phyloP scores from a whole-genome alignment of 129 eudicot genomes.

The Calendula officinalis region DNA sequence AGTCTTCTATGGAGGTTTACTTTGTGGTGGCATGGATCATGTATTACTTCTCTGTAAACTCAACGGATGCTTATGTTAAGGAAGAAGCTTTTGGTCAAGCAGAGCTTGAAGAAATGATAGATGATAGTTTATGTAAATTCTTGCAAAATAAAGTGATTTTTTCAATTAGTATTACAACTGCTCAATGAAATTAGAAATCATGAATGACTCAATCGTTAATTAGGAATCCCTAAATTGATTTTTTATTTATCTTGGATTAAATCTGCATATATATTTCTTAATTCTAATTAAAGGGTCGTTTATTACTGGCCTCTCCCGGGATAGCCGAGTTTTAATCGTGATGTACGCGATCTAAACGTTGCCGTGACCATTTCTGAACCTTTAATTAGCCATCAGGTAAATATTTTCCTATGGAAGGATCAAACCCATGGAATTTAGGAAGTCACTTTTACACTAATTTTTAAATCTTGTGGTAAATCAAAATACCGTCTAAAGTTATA shows the following conservation, averaged over 20 bases:
- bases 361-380: no score
- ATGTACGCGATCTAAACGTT: no score
- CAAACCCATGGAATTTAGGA: no score
- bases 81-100: constrained; percentile 60
- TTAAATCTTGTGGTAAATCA: constrained; percentile 19
- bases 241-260: constrained; percentile 19
- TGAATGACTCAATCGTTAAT: neutral
- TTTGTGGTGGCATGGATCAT: constrained; percentile 74
- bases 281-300: no score
- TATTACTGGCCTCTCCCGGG: no score
- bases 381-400: no score
- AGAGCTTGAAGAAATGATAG: constrained; percentile 59
- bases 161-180: constrained; percentile 33
- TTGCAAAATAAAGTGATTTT: constrained; percentile 11
- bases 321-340: no score
- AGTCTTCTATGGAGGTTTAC: constrained; percentile 62
- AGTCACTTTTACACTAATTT: constrained; percentile 22
- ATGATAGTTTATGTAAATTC: constrained; percentile 23
- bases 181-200: constrained; percentile 23
- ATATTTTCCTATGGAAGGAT: no score
- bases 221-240: constrained; percentile 17
- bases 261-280: constrained; percentile 1
- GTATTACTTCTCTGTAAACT: constrained; percentile 61
- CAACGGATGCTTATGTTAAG: constrained; percentile 47
- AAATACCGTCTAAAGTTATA: constrained; percentile 27